Evolutionary conservation across 1,139 yeast species (phyloP), one percentile per base, ranked within the genome.

Genomic region (Yamadazyma pseudoaaseri): DNA sequence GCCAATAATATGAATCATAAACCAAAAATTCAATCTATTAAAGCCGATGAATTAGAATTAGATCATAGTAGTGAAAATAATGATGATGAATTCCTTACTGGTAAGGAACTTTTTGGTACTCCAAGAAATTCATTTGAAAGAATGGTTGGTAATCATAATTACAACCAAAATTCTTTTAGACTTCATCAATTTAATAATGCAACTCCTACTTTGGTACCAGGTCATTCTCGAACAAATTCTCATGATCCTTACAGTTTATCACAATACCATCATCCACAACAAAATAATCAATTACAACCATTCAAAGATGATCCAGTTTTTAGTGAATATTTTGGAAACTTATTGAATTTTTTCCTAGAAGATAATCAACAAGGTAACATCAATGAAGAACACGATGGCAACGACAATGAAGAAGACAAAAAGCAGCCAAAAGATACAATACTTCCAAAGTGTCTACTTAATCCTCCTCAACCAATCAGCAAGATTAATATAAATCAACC

Each of bases 401-500:
- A 20, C n/a, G 34, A 32, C n/a, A 34, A 35, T 6, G 8, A 16
- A 24, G 41, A 34, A 6, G 29, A 35, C 29, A 36, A 42, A 20
- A 52, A 50, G 34, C 44, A 43, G 34, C 44, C 48, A 30, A 39
- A 45, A 16, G 46, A 43, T 32, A 42, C 42, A 2, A 38, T 43
- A 26, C 52, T 67, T 6, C 73, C 73, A 1, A 62, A 60, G 26
- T 50, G 49, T 29, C 49, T 70, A 23, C 40, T 60, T 20, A 54
- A 52, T 26, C 75, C 75, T 2, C 76, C 75, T 0, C 63, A 60
- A 36, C 75, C 75, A 8, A 47, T 65, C 5, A 47, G 63, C 16
- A 64, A 69, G 17, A 63, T 86, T 27, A 75, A 79, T 43, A 72
- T 87, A 36, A 89, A 86, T 49, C 86, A 87, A 26, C 81, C 96